phyloP scores from a whole-genome alignment of 2,329 filamentous ascomycete species.

The Sclerotinia spermophila region DNA sequence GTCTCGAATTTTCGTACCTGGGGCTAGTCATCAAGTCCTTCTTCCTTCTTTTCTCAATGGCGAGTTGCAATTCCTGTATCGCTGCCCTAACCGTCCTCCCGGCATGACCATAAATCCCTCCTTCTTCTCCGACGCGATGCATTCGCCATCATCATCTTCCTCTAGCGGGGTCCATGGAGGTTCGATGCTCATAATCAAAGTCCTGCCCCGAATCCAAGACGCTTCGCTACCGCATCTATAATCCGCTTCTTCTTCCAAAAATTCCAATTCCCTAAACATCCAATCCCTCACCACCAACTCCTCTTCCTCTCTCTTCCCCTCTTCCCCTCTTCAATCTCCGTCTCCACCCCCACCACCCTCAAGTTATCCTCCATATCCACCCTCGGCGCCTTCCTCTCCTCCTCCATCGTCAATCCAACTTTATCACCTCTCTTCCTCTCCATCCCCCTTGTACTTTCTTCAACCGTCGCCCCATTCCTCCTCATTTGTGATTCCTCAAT shows the following conservation, averaged over 20 bases:
- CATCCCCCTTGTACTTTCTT: slow-evolving; percentile 38
- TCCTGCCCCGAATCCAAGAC: background rate
- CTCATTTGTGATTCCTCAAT: slow-evolving; percentile 48
- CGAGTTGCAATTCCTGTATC: background rate
- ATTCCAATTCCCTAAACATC: background rate
- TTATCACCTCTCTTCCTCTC: slow-evolving; percentile 30
- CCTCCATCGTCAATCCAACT: background rate
- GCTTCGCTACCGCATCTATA: background rate
- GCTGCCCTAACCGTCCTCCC: too few species aligned
- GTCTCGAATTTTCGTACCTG: background rate
- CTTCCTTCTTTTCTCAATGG: background rate
- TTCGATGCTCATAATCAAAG: background rate
- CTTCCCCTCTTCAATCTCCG: background rate
- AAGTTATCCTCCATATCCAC: slow-evolving; percentile 4
- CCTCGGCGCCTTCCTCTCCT: background rate
- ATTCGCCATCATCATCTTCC: background rate
- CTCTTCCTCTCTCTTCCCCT: slow-evolving; percentile 9
- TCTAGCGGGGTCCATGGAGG: background rate
- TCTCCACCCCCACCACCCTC: background rate
- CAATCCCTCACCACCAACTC: background rate
- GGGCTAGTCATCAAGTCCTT: background rate
- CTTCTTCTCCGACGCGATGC: background rate
- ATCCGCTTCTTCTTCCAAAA: background rate
- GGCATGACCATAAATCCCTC: background rate
- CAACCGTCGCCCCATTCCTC: slow-evolving; percentile 40